Evolutionary conservation across 2,329 filamentous ascomycete species (phyloP), one percentile per base, ranked within the genome.

Genomic region (Cordyceps javanica): DNA sequence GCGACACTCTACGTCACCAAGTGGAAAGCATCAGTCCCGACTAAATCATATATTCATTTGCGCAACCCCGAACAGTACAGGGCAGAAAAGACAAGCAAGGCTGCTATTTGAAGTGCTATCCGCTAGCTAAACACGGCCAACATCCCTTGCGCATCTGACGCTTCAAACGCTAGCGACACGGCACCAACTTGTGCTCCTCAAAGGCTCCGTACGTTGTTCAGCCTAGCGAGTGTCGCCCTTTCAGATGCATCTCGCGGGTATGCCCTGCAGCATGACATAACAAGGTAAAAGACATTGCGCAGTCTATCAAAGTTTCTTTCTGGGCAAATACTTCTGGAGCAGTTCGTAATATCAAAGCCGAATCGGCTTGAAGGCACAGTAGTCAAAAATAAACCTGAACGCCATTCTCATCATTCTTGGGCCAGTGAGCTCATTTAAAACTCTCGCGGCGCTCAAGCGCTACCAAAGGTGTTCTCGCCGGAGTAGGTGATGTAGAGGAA

Each of bases 401-500:
- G 70, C 70, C 70, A 66, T 70, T 66, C 64, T 67, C 60, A 49
- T 62, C 55, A 57, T 60, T 28, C 45, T n/a, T 42, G 26, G 26
- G 49, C 39, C 3, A 8, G n/a, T 25, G 34, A 42, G 34, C 57
- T 58, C 26, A 34, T 32, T n/a, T 26, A 42, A 13, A n/a, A 16
- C 34, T 14, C 36, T 25, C 14, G 16, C 14, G 21, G 23, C 34
- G 8, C 38, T 59, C 46, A 59, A 30, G 38, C 48, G 38, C 55
- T 60, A 70, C 94, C 94, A 71, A 99, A 99, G 57, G 94, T 99
- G 83, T 97, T 99, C 85, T 97, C 94, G 77, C 94, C 94, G 52
- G 93, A 97, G 82, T 96, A 96, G 68, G 93, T 97, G 79, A 99
- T 99, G 81, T 99, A 99, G 60, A 99, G 83, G 82, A 97, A 96